Percentiles rank a stretch among this genome's conserved stretches.
phyloP scores from a whole-genome alignment of 805 yeast species.

The Saccharomyces mikatae region DNA sequence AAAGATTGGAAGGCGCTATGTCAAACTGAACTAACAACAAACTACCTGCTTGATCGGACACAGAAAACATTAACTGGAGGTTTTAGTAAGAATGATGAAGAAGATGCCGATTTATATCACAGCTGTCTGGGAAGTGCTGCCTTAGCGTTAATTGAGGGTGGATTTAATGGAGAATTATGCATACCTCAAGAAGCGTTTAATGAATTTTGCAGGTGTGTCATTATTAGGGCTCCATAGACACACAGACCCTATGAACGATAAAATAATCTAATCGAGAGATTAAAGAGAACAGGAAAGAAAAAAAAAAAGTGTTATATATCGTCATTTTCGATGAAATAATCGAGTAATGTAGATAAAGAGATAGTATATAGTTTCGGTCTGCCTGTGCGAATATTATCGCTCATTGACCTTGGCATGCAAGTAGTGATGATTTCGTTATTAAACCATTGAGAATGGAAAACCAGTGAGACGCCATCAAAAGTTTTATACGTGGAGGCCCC shows the following conservation, averaged over 20 bases:
- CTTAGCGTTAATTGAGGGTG: constrained; percentile 33
- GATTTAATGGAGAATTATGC: constrained; percentile 26
- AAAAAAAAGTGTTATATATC: neutral
- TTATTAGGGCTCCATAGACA: neutral
- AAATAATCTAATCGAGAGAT: neutral
- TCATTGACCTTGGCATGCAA: constrained; percentile 3
- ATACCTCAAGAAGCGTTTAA: constrained; percentile 12
- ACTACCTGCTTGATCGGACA: constrained; percentile 45
- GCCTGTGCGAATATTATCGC: neutral
- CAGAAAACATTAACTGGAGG: constrained; percentile 69
- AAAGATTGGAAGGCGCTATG: constrained; percentile 10
- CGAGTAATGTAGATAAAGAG: neutral
- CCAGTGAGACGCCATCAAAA: constrained; percentile 8
- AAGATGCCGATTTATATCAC: constrained; percentile 66
- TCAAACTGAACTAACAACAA: constrained; percentile 23
- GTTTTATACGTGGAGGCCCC: neutral
- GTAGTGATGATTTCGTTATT: constrained; percentile 11
- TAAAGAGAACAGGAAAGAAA: neutral
- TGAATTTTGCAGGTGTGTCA: neutral
- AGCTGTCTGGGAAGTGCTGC: constrained; percentile 54
- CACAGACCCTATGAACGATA: neutral
- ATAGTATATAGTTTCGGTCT: neutral
- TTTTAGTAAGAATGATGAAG: constrained; percentile 56
- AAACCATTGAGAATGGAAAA: constrained; percentile 22
- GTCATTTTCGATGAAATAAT: neutral